phyloP scores from a whole-genome alignment of 441 rosid genomes.

The Macaranga tanarius region DNA sequence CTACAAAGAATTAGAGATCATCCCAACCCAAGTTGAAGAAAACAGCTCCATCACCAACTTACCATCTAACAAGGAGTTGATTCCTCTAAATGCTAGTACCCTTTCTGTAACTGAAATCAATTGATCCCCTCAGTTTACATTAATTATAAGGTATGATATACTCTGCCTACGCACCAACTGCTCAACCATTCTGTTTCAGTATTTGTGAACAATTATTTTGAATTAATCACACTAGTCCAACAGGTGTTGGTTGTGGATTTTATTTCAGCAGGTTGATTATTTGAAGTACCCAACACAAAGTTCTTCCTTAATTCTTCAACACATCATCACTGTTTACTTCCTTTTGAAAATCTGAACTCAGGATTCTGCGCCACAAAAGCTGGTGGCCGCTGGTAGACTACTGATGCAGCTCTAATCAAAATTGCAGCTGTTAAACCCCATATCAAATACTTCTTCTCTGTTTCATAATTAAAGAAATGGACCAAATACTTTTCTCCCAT shows the following conservation, averaged over 20 bases:
- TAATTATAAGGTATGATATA: not conserved
- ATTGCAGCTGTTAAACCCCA: conserved; percentile 96
- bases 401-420: conserved; percentile 85
- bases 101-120: not conserved
- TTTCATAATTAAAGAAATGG: conserved; percentile 70
- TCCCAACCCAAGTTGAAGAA: not conserved
- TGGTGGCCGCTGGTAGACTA: conserved; percentile 63
- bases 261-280: conserved; percentile 21
- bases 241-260: not conserved
- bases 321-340: conserved; percentile 40
- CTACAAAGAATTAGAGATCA: not conserved
- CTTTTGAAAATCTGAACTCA: conserved; percentile 56
- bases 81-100: not conserved
- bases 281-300: conserved; percentile 3
- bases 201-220: not conserved
- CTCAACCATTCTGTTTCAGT: not conserved
- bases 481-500: conserved; percentile 78
- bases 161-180: conserved; percentile 3
- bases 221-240: not conserved
- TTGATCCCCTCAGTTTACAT: conserved; percentile 2
- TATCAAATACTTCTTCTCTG: conserved; percentile 51
- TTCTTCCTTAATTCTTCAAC: conserved; percentile 17
- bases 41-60: conserved; percentile 9
- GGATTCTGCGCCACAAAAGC: conserved; percentile 72
- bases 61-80: not conserved